Percentiles rank a stretch among this genome's conserved stretches.
phyloP scores from a whole-genome alignment of 176 grass and related monocot species.

The Oryza coarctata region DNA sequence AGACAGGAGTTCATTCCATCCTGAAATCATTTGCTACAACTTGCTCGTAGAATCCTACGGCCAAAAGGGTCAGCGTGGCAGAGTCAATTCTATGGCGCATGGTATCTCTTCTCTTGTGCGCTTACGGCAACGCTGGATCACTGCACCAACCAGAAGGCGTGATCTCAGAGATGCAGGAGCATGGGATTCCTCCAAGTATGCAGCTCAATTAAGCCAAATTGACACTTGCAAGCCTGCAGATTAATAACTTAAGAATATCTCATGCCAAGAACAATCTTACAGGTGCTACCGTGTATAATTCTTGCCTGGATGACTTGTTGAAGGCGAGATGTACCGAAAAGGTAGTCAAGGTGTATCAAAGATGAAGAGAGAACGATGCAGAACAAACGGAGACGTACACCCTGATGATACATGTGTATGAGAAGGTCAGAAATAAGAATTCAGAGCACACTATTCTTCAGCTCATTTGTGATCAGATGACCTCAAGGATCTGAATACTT shows the following conservation, averaged over 20 bases:
- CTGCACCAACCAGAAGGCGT: slow-evolving; percentile 74
- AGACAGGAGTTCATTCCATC: slow-evolving; percentile 65
- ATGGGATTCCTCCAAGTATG: slow-evolving; percentile 66
- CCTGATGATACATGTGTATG: slow-evolving; percentile 88
- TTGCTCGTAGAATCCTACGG: slow-evolving; percentile 80
- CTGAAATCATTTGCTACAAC: slow-evolving; percentile 82
- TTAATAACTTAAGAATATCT: too few relatives aligned
- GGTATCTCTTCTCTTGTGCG: slow-evolving; percentile 70
- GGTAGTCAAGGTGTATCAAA: slow-evolving; percentile 77
- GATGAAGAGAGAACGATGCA: slow-evolving; percentile 78
- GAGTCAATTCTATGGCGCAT: slow-evolving; percentile 56
- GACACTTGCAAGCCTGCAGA: neutral
- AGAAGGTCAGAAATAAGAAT: slow-evolving; percentile 71
- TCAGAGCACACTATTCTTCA: slow-evolving; percentile 7
- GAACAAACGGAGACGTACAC: slow-evolving; percentile 84
- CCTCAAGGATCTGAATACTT: neutral
- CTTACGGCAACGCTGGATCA: slow-evolving; percentile 61
- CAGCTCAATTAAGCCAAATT: neutral
- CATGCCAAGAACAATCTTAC: neutral
- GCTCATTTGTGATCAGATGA: neutral
- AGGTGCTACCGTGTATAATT: slow-evolving; percentile 76
- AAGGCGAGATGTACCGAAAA: slow-evolving; percentile 73
- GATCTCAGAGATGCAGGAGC: slow-evolving; percentile 80
- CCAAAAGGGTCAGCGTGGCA: slow-evolving; percentile 51
- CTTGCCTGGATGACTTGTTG: slow-evolving; percentile 64